phyloP scores from a whole-genome alignment of 768 basidiomycete species.

The Wakefieldia striispora region DNA sequence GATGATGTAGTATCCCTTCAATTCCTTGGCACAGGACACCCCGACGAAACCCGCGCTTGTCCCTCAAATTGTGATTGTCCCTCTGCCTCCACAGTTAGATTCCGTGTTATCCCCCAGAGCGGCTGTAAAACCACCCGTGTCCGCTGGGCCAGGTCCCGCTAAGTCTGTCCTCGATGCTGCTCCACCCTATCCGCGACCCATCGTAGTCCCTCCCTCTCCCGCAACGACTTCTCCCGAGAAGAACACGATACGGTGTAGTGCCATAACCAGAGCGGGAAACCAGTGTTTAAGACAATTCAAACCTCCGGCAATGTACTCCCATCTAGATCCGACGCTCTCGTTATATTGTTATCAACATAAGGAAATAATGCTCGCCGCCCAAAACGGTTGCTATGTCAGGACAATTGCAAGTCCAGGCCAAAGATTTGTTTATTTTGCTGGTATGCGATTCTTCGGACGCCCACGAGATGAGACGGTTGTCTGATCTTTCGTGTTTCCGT shows the following conservation, averaged over 20 bases:
- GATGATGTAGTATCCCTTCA: slow-evolving; percentile 17
- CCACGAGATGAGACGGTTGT: neutral
- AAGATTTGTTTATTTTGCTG: slow-evolving; percentile 59
- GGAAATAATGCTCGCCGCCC: slow-evolving; percentile 46
- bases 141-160: slow-evolving; percentile 4
- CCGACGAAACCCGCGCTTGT: slow-evolving; percentile 15
- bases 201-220: slow-evolving; percentile 18
- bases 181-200: slow-evolving; percentile 20
- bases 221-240: slow-evolving; percentile 17
- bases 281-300: slow-evolving; percentile 63
- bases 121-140: slow-evolving; percentile 1
- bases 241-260: slow-evolving; percentile 51
- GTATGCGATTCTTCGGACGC: slow-evolving; percentile 34
- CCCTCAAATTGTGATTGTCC: slow-evolving; percentile 16
- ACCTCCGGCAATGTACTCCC: slow-evolving; percentile 28
- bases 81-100: slow-evolving; percentile 36
- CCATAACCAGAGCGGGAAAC: slow-evolving; percentile 60
- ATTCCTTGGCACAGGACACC: slow-evolving; percentile 6
- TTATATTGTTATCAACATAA: slow-evolving; percentile 67
- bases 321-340: slow-evolving; percentile 26
- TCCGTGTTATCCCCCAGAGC: slow-evolving; percentile 13
- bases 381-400: slow-evolving; percentile 55
- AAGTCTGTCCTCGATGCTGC: slow-evolving; percentile 11
- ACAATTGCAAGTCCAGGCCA: slow-evolving; percentile 34
- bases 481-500: slow-evolving; percentile 6